Evolutionary conservation across 768 basidiomycete genomes (phyloP).

Genomic region (Russula vinacea): DNA sequence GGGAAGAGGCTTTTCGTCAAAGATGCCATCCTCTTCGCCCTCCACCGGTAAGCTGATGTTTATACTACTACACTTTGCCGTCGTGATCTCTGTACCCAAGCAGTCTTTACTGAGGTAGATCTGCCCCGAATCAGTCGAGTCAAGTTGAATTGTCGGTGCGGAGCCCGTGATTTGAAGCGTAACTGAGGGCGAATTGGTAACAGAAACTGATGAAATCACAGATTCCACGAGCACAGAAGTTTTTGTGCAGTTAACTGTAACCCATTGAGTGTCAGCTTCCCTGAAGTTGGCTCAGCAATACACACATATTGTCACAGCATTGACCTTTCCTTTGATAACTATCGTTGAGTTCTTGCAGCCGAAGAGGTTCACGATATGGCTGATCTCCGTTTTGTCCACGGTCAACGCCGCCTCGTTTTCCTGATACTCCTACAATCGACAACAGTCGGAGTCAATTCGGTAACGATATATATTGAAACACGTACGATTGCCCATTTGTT

Average conservation of each 20-base stretch:
- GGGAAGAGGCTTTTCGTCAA: constrained; percentile 84
- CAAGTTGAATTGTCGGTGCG: constrained; percentile 90
- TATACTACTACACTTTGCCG: constrained; percentile 89
- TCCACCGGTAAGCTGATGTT: constrained; percentile 85
- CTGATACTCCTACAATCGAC: constrained; percentile 71
- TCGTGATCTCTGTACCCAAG: constrained; percentile 81
- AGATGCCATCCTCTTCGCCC: constrained; percentile 89
- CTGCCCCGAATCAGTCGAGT: constrained; percentile 93
- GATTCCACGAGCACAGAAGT: constrained; percentile 87
- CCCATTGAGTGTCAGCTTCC: neutral
- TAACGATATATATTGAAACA: constrained; percentile 18
- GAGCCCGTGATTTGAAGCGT: constrained; percentile 85
- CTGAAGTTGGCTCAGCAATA: constrained; percentile 21
- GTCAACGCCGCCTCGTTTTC: constrained; percentile 73
- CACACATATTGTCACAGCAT: constrained; percentile 86
- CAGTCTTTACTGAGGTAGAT: constrained; percentile 87
- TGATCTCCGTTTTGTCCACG: constrained; percentile 73
- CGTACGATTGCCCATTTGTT: constrained; percentile 91
- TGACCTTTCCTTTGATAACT: constrained; percentile 88
- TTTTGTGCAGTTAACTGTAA: constrained; percentile 80
- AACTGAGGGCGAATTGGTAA: constrained; percentile 93
- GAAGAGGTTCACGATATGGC: constrained; percentile 84
- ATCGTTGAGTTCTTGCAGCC: constrained; percentile 85
- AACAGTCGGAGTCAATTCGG: neutral
- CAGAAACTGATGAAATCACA: constrained; percentile 84